Percentiles rank a stretch among this genome's conserved stretches.
phyloP scores from a whole-genome alignment of 1,284 basidiomycete genomes.

The Calocybe gambosa region DNA sequence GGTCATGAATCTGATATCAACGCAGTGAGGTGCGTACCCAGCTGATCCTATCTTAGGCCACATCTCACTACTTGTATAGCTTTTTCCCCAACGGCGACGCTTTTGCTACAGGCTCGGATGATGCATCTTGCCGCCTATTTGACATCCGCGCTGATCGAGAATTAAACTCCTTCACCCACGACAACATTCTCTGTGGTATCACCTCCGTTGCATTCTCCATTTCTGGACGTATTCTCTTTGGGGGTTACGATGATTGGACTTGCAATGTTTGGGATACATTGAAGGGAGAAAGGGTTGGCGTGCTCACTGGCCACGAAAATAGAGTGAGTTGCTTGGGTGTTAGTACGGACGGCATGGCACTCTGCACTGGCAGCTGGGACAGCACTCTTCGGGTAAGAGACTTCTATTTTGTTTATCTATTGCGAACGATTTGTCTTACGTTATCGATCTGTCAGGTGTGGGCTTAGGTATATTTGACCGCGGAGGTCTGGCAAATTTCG shows the following conservation, averaged over 20 bases:
- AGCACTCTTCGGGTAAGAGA: conserved; percentile 84
- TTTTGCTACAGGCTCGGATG: conserved; percentile 98
- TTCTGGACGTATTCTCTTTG: conserved; percentile 94
- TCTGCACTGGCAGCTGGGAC: conserved; percentile 99
- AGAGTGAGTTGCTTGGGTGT: conserved; percentile 95
- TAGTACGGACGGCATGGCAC: conserved; percentile 92
- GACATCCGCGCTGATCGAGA: conserved; percentile 97
- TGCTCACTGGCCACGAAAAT: conserved; percentile 96
- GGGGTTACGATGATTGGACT: conserved; percentile 99
- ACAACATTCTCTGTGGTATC: conserved; percentile 98
- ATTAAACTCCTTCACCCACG: conserved; percentile 94
- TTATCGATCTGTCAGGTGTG: conserved; percentile 38
- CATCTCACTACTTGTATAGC: conserved; percentile 35
- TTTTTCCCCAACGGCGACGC: conserved; percentile 99
- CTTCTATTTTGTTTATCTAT: conserved; percentile 7
- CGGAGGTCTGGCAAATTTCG: conserved; percentile 14
- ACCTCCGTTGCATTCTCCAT: conserved; percentile 98
- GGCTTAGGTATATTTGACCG: conserved; percentile 36
- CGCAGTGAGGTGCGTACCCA: conserved; percentile 79
- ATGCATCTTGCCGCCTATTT: conserved; percentile 96
- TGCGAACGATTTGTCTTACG: conserved; percentile 8
- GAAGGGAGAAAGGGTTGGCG: conserved; percentile 96
- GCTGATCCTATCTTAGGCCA: conserved; percentile 12
- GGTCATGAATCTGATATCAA: conserved; percentile 99
- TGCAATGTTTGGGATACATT: conserved; percentile 99